Evolutionary conservation across 345 rosid species (phyloP).

Genomic region (rapeseed (Brassica napus)): Da-Ae NC_063440.1:21246001-21246500

Average conservation of each 20-base stretch:
- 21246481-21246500: conserved; percentile 97
- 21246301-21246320: conserved; percentile 42
- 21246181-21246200: not conserved
- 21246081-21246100: conserved; percentile 3
- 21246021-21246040: conserved; percentile 62
- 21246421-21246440: conserved; percentile 83
- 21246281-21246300: conserved; percentile 80
- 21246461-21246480: conserved; percentile 96
- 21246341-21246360: not conserved
- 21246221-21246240: conserved; percentile 55
- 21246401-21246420: conserved; percentile 95
- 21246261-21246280: conserved; percentile 55
- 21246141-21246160: conserved; percentile 91
- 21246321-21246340: conserved; percentile 8
- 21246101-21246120: conserved; percentile 82
- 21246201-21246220: not conserved
- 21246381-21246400: conserved; percentile 99
- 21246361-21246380: conserved; percentile 57
- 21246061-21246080: not conserved
- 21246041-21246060: conserved; percentile 16
- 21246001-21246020: conserved; percentile 74
- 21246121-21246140: conserved; percentile 84
- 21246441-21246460: conserved; percentile 97
- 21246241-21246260: conserved; percentile 86
- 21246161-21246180: conserved; percentile 58